Percentiles rank a stretch among this genome's conserved stretches.
These are phyloP conservation scores for Gossypium stocksii DNA, from an alignment of 345 rosid species.

Conservation along the genomic window DNA sequence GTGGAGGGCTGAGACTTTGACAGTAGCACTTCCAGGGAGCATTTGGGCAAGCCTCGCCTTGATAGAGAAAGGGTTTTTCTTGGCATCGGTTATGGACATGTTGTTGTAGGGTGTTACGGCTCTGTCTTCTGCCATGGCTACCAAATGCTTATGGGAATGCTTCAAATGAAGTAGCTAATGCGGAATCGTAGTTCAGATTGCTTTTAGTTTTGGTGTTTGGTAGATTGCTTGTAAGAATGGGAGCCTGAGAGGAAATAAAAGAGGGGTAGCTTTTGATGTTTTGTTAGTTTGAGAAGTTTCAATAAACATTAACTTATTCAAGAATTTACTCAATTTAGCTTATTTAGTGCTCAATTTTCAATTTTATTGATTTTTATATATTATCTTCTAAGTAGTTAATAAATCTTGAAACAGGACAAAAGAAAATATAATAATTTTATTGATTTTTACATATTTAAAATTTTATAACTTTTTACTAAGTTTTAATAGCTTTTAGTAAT, in stretches of 20 bases:
- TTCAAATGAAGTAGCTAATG: neutral
- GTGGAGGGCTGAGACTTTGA: slow-evolving; percentile 37
- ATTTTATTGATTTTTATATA: too few species aligned
- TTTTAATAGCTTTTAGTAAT: too few species aligned
- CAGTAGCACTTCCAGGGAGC: slow-evolving; percentile 55
- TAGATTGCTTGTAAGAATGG: neutral
- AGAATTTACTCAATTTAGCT: too few species aligned
- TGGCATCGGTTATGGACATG: slow-evolving; percentile 43
- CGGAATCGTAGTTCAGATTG: neutral
- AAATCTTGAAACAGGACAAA: too few species aligned
- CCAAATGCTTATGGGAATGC: slow-evolving; percentile 17
- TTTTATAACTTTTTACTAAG: too few species aligned
- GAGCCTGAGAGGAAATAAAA: neutral
- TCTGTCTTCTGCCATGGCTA: slow-evolving; percentile 36
- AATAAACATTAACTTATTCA: neutral
- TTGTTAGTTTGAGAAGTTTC: slow-evolving; percentile 14
- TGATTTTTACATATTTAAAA: too few species aligned
- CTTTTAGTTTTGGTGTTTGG: too few species aligned
- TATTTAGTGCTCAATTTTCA: too few species aligned
- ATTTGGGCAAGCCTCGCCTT: slow-evolving; percentile 58
- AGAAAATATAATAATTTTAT: too few species aligned
- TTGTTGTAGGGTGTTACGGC: slow-evolving; percentile 41
- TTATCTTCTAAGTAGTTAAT: too few species aligned
- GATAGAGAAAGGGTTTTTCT: slow-evolving; percentile 46
- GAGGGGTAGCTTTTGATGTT: neutral